Conservation (phyloP, 306 rosid species). For the Prunus kanzakura region DNA sequence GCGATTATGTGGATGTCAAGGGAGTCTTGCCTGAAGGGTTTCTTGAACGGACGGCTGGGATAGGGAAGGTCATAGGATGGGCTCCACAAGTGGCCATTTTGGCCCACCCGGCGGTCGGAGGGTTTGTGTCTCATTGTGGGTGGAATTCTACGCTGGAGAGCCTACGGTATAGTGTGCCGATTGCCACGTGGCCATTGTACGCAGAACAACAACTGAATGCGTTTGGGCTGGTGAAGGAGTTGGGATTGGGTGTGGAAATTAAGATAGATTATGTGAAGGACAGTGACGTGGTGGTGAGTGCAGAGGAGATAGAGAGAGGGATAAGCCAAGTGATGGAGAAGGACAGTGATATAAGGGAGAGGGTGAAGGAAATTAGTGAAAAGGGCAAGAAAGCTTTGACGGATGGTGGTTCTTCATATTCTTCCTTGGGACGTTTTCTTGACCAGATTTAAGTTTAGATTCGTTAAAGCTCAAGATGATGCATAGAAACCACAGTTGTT, state of each 20-base stretch:
- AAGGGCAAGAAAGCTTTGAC: slow-evolving; percentile 11
- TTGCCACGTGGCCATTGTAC: slow-evolving; percentile 21
- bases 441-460: background rate
- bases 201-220: slow-evolving; percentile 21
- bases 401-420: slow-evolving; percentile 19
- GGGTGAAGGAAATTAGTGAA: slow-evolving; percentile 15
- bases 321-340: slow-evolving; percentile 33
- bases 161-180: slow-evolving; percentile 17
- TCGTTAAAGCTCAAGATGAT: background rate
- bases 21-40: slow-evolving; percentile 21
- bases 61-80: slow-evolving; percentile 24
- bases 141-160: slow-evolving; percentile 28
- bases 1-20: background rate
- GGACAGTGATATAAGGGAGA: slow-evolving; percentile 27
- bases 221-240: slow-evolving; percentile 14
- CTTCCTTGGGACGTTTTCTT: slow-evolving; percentile 4
- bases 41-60: background rate
- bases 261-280: background rate
- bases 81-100: slow-evolving; percentile 25
- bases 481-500: no score
- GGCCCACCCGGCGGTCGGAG: slow-evolving; percentile 16
- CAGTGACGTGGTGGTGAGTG: background rate
- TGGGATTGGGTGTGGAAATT: slow-evolving; percentile 18
- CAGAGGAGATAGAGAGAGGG: slow-evolving; percentile 34
- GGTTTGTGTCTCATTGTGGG: slow-evolving; percentile 23